phyloP scores from a whole-genome alignment of 2,329 filamentous ascomycete genomes.

The Cryphonectria naterciae region DNA sequence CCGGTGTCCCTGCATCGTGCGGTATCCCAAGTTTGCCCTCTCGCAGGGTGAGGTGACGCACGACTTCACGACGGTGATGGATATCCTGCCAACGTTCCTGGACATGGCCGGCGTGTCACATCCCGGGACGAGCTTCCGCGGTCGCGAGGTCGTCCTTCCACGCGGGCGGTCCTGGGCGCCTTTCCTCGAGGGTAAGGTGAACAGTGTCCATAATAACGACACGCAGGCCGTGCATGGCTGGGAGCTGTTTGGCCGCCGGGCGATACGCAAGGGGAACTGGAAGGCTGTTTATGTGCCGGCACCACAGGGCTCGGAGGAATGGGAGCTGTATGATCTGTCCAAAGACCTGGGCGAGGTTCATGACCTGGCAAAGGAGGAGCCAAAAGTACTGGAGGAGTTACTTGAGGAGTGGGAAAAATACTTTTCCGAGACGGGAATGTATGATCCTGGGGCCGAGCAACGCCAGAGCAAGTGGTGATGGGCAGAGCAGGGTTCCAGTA shows the following conservation, averaged over 20 bases:
- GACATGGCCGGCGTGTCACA: constrained; percentile 53
- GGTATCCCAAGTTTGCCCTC: constrained; percentile 32
- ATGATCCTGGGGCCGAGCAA: constrained; percentile 17
- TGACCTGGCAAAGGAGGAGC: constrained; percentile 32
- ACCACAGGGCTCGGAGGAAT: constrained; percentile 33
- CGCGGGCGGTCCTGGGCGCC: constrained; percentile 42
- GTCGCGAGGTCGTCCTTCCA: constrained; percentile 39
- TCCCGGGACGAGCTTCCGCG: constrained; percentile 53
- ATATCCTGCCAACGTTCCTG: constrained; percentile 52
- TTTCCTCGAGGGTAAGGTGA: constrained; percentile 30
- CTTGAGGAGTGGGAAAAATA: constrained; percentile 23
- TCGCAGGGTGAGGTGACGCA: constrained; percentile 44
- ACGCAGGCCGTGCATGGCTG: constrained; percentile 36
- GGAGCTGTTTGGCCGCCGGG: constrained; percentile 42
- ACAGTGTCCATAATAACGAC: constrained; percentile 34
- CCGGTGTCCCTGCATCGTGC: constrained; percentile 53
- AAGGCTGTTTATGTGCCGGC: constrained; percentile 36
- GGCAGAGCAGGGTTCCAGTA: background rate
- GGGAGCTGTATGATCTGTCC: constrained; percentile 37
- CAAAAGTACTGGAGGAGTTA: constrained; percentile 24
- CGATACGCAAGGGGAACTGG: constrained; percentile 40
- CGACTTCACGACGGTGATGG: constrained; percentile 57
- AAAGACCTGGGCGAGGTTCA: constrained; percentile 35
- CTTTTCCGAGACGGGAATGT: constrained; percentile 16
- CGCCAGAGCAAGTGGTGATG: constrained; percentile 16